These are phyloP conservation scores for Bonia amplexicaulis DNA, from an alignment of 176 grass and related monocot species.

Conservation along the genomic window DNA sequence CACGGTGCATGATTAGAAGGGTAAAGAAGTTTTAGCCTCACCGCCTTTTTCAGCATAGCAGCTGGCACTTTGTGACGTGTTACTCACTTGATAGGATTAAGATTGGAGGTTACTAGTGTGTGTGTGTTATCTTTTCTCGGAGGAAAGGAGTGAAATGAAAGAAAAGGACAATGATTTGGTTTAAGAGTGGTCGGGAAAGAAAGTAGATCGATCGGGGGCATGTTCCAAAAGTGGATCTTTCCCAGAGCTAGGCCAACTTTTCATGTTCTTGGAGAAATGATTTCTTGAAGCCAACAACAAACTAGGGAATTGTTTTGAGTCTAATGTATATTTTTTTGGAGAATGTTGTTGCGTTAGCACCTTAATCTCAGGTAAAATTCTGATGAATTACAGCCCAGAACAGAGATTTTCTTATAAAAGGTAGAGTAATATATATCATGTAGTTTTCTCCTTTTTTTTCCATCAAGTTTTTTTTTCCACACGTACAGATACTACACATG, in stretches of 20 bases:
- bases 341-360: not conserved
- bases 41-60: not conserved
- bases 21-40: not conserved
- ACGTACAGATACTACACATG: not conserved
- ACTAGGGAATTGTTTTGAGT: not conserved
- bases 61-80: not conserved
- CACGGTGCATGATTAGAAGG: not conserved
- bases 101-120: not conserved
- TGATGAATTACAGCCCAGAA: not conserved
- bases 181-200: constrained; percentile 24
- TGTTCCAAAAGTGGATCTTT: not conserved
- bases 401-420: not conserved
- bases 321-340: not conserved
- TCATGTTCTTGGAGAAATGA: not conserved
- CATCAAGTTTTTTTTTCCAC: not conserved
- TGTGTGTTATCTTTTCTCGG: not conserved
- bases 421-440: not conserved
- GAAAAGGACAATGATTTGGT: constrained; percentile 21
- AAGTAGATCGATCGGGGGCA: not conserved
- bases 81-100: not conserved
- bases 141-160: constrained; percentile 12
- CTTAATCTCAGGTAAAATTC: not conserved
- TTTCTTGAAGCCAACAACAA: not conserved
- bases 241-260: not conserved
- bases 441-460: not conserved